Percentiles rank a stretch among this genome's conserved stretches.
Evolutionary conservation across 306 rosid genomes (phyloP).

Genomic region (Bauhinia variegata): DNA sequence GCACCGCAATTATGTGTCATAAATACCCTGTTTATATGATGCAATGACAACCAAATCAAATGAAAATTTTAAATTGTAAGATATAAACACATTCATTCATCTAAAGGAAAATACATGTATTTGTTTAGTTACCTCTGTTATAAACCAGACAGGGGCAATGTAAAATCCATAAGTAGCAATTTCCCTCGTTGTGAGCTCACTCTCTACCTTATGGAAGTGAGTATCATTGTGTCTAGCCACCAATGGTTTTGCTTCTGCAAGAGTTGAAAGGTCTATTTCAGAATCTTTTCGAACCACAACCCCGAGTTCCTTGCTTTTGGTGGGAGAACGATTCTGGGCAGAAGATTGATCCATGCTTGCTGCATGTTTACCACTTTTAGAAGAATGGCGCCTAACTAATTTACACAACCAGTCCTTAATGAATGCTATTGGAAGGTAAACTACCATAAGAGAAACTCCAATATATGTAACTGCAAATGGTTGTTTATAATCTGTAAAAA

Average conservation of each 20-base stretch:
- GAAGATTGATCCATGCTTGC: constrained; percentile 49
- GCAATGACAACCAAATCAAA: not conserved
- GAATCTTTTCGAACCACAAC: constrained; percentile 64
- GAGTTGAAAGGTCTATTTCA: constrained; percentile 57
- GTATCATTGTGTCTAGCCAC: constrained; percentile 64
- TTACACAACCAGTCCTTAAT: constrained; percentile 85
- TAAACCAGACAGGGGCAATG: constrained; percentile 95
- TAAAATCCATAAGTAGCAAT: constrained; percentile 84
- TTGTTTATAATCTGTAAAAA: constrained; percentile 83
- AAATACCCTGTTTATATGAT: not conserved
- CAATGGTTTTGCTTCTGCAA: constrained; percentile 66
- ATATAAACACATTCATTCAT: too few relatives aligned
- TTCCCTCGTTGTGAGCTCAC: constrained; percentile 60
- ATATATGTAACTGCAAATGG: constrained; percentile 97
- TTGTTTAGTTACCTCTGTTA: constrained; percentile 84
- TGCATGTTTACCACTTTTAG: constrained; percentile 63
- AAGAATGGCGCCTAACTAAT: constrained; percentile 60
- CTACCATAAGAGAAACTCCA: constrained; percentile 98
- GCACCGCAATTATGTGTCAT: not conserved
- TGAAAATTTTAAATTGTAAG: too few relatives aligned
- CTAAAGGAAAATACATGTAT: too few relatives aligned
- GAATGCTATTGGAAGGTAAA: constrained; percentile 92
- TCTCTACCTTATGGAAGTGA: constrained; percentile 49
- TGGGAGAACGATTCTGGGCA: constrained; percentile 40
- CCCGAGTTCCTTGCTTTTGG: constrained; percentile 62